A percentile compares a stretch with the other conserved stretches of the same genome.
phyloP scores from a whole-genome alignment of 1,284 basidiomycete genomes.

The Rhodotorula glutinis region DNA sequence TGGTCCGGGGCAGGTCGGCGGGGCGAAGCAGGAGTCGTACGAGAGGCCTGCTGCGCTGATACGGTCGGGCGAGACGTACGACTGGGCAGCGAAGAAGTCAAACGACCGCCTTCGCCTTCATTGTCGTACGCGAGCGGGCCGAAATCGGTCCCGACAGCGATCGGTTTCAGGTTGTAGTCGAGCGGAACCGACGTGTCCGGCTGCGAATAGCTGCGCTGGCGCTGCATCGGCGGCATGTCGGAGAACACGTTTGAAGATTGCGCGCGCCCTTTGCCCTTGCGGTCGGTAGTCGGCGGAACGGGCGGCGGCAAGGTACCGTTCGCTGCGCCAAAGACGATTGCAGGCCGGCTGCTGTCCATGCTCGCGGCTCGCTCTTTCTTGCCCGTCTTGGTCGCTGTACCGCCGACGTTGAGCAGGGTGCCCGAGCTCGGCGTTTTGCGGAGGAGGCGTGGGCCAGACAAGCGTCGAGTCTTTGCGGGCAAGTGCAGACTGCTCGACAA shows the following conservation, averaged over 20 bases:
- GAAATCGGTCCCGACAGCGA: slow-evolving; percentile 8
- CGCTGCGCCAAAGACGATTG: not conserved
- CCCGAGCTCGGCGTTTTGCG: slow-evolving; percentile 7
- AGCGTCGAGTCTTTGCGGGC: not conserved
- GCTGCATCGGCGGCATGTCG: slow-evolving; percentile 7
- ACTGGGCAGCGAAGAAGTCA: not conserved
- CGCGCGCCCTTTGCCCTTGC: slow-evolving; percentile 28
- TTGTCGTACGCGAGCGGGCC: slow-evolving; percentile 19
- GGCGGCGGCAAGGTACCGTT: not conserved
- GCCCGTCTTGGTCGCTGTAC: not conserved
- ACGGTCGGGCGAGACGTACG: not conserved
- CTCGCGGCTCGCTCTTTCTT: not conserved
- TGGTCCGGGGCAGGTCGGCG: slow-evolving; percentile 1
- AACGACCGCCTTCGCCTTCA: not conserved
- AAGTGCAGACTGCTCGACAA: slow-evolving; percentile 3
- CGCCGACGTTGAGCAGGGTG: not conserved
- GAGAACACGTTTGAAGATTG: not conserved
- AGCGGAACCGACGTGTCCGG: slow-evolving; percentile 5
- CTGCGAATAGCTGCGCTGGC: slow-evolving; percentile 12
- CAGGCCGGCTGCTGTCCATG: not conserved
- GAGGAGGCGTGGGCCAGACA: slow-evolving; percentile 6
- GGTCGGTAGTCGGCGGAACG: slow-evolving; percentile 6
- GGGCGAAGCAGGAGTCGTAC: not conserved
- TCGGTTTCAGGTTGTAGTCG: slow-evolving; percentile 15
- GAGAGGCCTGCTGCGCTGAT: not conserved